phyloP scores from a whole-genome alignment of 495 filamentous ascomycete species.

The Corynascus novoguineensis region DNA sequence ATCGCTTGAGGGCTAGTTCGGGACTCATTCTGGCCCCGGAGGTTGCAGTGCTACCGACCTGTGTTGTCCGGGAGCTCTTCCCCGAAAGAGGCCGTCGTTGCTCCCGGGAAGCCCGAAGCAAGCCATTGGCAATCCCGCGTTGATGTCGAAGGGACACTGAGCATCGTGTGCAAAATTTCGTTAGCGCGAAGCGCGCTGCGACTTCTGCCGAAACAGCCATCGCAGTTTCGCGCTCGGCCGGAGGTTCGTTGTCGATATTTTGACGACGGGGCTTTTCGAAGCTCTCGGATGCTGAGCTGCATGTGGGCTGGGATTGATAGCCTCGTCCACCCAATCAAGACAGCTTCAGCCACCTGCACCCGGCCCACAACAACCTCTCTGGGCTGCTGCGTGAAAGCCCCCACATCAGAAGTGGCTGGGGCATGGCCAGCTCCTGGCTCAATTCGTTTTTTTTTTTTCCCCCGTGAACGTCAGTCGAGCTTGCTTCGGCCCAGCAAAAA shows the following conservation, averaged over 20 bases:
- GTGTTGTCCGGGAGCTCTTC: slow-evolving; percentile 9
- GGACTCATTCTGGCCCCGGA: neutral
- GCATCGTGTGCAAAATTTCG: slow-evolving; percentile 29
- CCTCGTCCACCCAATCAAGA: slow-evolving; percentile 1
- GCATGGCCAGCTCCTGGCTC: neutral
- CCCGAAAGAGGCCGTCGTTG: slow-evolving; percentile 19
- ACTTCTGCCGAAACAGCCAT: slow-evolving; percentile 30
- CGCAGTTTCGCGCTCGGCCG: neutral
- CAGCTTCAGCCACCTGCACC: slow-evolving; percentile 12
- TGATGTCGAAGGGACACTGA: slow-evolving; percentile 19
- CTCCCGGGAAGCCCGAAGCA: slow-evolving; percentile 16
- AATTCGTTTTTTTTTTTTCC: neutral
- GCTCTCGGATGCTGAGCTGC: slow-evolving; percentile 6
- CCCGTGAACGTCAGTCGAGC: too few species aligned
- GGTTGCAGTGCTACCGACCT: neutral
- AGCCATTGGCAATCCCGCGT: slow-evolving; percentile 15
- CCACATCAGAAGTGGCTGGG: neutral
- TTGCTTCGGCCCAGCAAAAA: neutral
- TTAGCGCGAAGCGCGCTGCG: slow-evolving; percentile 28
- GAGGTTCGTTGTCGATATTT: neutral
- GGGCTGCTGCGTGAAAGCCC: too few species aligned
- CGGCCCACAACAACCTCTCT: too few species aligned
- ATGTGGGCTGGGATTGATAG: neutral
- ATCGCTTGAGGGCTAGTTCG: slow-evolving; percentile 17
- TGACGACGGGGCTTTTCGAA: slow-evolving; percentile 17